Evolutionary conservation across 202 grass and related monocot species (phyloP).

Genomic region (Brachypodium distachyon): DNA sequence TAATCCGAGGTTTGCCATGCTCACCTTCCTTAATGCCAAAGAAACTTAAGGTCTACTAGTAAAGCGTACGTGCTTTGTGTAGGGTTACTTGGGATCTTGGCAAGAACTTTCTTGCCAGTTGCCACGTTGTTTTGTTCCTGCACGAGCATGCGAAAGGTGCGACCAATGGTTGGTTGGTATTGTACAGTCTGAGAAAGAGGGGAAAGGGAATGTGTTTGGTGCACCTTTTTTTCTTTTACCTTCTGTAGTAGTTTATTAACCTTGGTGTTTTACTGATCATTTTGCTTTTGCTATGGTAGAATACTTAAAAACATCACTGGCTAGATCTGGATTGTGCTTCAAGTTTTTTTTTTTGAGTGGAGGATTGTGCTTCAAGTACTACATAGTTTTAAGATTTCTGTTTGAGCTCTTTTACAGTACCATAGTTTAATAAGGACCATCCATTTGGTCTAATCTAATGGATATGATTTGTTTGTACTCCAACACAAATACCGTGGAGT

Average conservation of each 20-base stretch:
- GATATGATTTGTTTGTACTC: no score
- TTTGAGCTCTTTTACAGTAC: no score
- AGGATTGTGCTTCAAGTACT: no score
- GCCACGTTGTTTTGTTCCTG: background rate
- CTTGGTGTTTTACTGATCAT: background rate
- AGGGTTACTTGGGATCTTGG: constrained; percentile 24
- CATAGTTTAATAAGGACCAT: no score
- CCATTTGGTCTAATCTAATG: no score
- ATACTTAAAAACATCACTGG: background rate
- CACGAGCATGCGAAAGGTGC: background rate
- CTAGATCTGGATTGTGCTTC: no score
- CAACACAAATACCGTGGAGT: no score
- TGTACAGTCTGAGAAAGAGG: background rate
- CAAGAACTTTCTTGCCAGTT: constrained; percentile 28
- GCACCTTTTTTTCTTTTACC: background rate
- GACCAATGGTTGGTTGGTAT: background rate
- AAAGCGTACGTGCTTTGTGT: background rate
- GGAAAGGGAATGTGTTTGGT: background rate
- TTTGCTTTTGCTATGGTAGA: background rate
- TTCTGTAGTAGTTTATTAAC: background rate
- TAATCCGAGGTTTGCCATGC: constrained; percentile 6
- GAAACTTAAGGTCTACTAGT: constrained; percentile 8
- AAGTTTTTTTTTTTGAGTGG: no score
- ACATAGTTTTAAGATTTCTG: no score
- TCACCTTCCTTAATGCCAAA: constrained; percentile 25